Percentiles rank a stretch among this genome's conserved stretches.
Evolutionary conservation across 306 rosid genomes (phyloP).

Genomic region (Begonia fuchsioides): DNA sequence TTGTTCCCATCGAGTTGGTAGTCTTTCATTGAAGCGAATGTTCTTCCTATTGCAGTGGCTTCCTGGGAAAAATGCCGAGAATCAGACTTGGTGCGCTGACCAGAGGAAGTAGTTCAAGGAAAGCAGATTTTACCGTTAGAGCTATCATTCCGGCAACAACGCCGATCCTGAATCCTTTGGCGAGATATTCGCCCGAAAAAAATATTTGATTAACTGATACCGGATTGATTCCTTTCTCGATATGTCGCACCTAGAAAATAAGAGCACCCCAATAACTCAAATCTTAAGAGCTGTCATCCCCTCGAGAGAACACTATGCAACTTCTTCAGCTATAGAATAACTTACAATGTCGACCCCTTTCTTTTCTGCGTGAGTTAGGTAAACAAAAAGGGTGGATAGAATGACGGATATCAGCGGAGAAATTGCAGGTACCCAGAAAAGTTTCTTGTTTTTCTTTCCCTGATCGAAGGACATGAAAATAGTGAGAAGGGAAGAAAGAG

Average conservation of each 20-base stretch:
- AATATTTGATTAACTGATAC: conserved; percentile 50
- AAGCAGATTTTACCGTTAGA: conserved; percentile 43
- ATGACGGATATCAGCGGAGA: conserved; percentile 76
- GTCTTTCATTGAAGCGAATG: conserved; percentile 90
- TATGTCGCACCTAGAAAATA: conserved; percentile 47
- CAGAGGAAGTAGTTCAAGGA: too few species aligned
- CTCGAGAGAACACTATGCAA: neutral
- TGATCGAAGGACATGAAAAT: conserved; percentile 19
- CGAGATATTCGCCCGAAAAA: conserved; percentile 52
- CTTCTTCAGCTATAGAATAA: neutral
- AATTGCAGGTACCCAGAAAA: conserved; percentile 94
- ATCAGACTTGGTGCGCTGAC: neutral
- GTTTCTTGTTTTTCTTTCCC: conserved; percentile 71
- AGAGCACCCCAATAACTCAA: neutral
- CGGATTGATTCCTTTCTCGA: conserved; percentile 87
- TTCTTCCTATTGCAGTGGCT: conserved; percentile 94
- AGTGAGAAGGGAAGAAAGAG: conserved; percentile 3
- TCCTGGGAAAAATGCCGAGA: conserved; percentile 29
- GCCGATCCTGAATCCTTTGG: conserved; percentile 74
- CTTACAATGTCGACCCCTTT: conserved; percentile 83
- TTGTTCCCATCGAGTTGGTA: conserved; percentile 91
- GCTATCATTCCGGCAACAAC: conserved; percentile 80
- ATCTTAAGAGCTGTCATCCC: conserved; percentile 6
- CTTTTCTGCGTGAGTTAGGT: conserved; percentile 75
- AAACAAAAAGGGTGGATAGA: conserved; percentile 70